Evolutionary conservation across 164 flowering plant genomes (phyloP).

Genomic region (Chimonanthus praecox): DNA sequence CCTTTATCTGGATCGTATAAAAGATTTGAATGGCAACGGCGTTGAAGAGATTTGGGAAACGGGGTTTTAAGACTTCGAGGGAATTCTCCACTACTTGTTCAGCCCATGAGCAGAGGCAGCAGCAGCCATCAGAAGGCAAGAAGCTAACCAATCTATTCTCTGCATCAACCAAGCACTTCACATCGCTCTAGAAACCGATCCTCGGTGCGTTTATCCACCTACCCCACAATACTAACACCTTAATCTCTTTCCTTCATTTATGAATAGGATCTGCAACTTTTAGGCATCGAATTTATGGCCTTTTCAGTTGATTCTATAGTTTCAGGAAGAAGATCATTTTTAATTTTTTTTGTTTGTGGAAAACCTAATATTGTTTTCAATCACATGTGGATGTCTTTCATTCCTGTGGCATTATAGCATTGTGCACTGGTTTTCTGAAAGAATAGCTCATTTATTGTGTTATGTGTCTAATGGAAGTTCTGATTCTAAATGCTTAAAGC

Average conservation of each 20-base stretch:
- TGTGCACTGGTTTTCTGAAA: no score
- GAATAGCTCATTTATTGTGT: no score
- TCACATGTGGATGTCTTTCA: no score
- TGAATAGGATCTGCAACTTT: background rate
- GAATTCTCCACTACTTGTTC: conserved; percentile 1
- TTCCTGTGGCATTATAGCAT: no score
- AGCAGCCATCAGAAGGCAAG: background rate
- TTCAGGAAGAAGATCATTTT: no score
- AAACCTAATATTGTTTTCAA: no score
- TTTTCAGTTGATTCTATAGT: no score
- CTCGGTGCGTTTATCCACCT: conserved; percentile 20
- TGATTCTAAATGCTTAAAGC: no score
- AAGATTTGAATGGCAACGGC: conserved; percentile 2
- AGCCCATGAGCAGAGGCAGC: background rate
- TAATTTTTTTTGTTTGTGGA: no score
- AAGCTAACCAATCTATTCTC: conserved; percentile 29
- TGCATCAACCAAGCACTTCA: conserved; percentile 35
- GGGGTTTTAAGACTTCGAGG: background rate
- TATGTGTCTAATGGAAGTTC: no score
- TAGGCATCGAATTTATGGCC: no score
- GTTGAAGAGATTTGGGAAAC: conserved; percentile 1
- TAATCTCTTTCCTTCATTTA: background rate
- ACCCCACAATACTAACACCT: background rate
- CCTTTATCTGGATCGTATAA: no score
- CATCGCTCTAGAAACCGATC: conserved; percentile 33